Base-by-base conservation (phyloP, 2,329 filamentous ascomycete genomes). In the Sporothrix inflata region DNA sequence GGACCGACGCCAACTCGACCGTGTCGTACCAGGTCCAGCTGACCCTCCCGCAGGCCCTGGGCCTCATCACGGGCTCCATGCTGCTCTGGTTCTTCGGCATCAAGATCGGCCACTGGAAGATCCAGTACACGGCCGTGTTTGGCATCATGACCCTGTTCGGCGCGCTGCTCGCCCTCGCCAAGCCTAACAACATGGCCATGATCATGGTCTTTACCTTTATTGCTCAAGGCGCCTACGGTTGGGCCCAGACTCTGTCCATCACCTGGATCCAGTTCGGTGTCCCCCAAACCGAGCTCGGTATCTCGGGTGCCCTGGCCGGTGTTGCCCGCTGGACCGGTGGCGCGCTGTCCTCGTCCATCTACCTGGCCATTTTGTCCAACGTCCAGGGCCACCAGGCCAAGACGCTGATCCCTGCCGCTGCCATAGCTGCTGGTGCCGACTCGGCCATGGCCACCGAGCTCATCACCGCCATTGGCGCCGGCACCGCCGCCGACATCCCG, bases 181-280 rank as follows among this genome's bases (percentile, higher is more conserved):
- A 78, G 4, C 83, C 84, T 0, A 73, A 79, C 42, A 80, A 83
- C 47, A 83, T 83, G 75, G 83, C 79, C 6, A 80, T 82, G 75
- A 83, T 84, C 77, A 82, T 85, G 70, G 83, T 82, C 0, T 85
- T 85, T 70, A 78, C 83, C n/a, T 85, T 85, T 75, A 78, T 85
- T 8, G 80, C 80, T 2, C 78, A 83, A 75, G 78, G 78, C 8
- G 83, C 80, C 4, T 86, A 83, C 74, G 83, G 83, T 4, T 85
- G 82, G 81, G 83, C 81, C 3, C 79, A 84, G 69, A 84, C 84
- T 61, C 76, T 85, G 16, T 82, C 80, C 19, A 85, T 86, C 73
- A 82, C 84, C 1, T 82, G 83, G 72, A 84, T 82, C 9, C 84
- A 85, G 75, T 81, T 85, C 72, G 84, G 84, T 16, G 83, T 84